A percentile compares a stretch with the other conserved stretches of the same genome.
Conservation (phyloP, 2,329 filamentous ascomycete species). For the Fusarium piperis region DNA sequence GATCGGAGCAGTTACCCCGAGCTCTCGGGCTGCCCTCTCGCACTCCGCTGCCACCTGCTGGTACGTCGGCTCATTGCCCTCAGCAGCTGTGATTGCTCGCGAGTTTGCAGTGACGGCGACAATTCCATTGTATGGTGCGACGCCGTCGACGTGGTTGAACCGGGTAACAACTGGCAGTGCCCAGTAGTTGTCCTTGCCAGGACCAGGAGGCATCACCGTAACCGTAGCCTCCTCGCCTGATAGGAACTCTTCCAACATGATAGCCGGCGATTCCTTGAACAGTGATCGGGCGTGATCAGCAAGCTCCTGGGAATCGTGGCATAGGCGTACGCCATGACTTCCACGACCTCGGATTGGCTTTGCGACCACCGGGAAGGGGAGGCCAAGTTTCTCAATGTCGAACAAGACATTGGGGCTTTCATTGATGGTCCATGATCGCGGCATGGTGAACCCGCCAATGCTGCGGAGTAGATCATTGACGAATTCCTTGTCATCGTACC, state of each 20-base stretch:
- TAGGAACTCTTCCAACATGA: constrained; percentile 59
- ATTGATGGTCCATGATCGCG: constrained; percentile 48
- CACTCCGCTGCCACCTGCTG: constrained; percentile 50
- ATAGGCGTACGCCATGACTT: constrained; percentile 33
- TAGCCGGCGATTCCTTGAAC: constrained; percentile 34
- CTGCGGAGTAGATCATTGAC: constrained; percentile 55
- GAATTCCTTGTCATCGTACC: constrained; percentile 61
- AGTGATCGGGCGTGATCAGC: constrained; percentile 7
- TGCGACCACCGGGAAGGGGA: constrained; percentile 26
- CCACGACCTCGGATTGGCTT: constrained; percentile 34
- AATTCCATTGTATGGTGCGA: constrained; percentile 34
- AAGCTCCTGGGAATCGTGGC: constrained; percentile 15
- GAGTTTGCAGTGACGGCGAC: constrained; percentile 52
- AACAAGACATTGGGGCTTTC: neutral
- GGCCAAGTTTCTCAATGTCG: neutral
- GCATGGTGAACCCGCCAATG: constrained; percentile 51
- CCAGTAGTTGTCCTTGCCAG: constrained; percentile 49
- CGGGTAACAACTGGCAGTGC: constrained; percentile 47
- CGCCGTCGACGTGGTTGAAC: constrained; percentile 30
- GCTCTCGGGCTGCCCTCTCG: constrained; percentile 49
- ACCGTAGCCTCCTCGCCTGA: constrained; percentile 60
- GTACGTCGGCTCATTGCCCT: constrained; percentile 11
- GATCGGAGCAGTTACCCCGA: constrained; percentile 55
- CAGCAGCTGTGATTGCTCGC: constrained; percentile 46
- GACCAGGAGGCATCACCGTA: constrained; percentile 60